Base-by-base conservation (phyloP, 768 basidiomycete genomes). In the Panaeolus papilionaceus region DNA sequence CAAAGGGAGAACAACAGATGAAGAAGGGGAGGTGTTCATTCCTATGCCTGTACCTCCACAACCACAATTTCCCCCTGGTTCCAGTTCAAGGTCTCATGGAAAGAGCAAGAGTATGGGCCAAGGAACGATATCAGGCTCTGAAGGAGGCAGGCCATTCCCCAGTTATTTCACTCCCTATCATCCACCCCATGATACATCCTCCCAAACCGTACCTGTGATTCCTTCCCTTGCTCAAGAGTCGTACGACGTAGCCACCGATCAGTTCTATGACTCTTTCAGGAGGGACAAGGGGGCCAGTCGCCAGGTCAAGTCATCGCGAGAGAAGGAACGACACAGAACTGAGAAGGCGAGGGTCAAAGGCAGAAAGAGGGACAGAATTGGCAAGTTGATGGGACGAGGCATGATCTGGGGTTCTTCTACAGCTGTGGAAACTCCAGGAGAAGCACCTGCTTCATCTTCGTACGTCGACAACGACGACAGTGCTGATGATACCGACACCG, bases 251-350 rank as follows among this genome's bases (percentile, higher is more conserved):
- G 63, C 65, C 1, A 62, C 26, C 38, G 62, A 62, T 23, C 65
- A 69, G 4, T 66, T 62, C 61, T 64, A 64, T 2, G 64, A 65
- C 33, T 42, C 65, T 23, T 62, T 62, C 14, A 33, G 44, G 20
- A 38, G 40, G 4, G 47, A 33, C 26, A 68, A 68, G 54, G 51
- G 37, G 10, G 54, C 65, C 18, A 44, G 40, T 23, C 64, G 68
- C 20, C 12, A 45, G 26, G 26, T 65, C 26, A 26, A 64, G 18
- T 42, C 66, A 42, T 58, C 54, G 11, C 64, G 63, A 18, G 68
- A 68, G 64, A 67, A 70, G 64, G 51, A 66, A 33, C 62, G 71
- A 16, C 70, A 73, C 54, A 70, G 69, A 63, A 68, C 66, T 18
- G 62, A 72, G 33, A 61, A 68, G 40, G 70, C 70, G 2, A 67